Percentiles rank a stretch among this genome's conserved stretches.
Evolutionary conservation across 768 basidiomycete genomes (phyloP).

Genomic region (Amylocystis lapponica): DNA sequence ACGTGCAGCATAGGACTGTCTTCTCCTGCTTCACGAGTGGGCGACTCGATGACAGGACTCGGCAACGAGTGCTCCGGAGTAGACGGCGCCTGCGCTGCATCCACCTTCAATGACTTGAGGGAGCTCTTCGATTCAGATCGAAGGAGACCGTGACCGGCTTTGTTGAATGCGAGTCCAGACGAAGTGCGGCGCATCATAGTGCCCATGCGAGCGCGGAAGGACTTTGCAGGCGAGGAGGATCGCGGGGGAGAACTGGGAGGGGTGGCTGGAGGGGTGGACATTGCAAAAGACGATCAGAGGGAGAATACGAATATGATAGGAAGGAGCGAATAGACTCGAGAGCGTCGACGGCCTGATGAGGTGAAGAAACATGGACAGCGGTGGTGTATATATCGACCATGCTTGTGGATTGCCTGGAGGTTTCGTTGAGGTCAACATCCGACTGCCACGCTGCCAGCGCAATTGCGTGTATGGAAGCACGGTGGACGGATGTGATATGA

Average conservation of each 20-base stretch:
- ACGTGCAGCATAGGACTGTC: constrained; percentile 8
- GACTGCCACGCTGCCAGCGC: constrained; percentile 7
- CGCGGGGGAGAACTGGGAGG: constrained; percentile 7
- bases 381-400: constrained; percentile 11
- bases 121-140: constrained; percentile 19
- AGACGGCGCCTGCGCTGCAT: constrained; percentile 25
- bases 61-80: constrained; percentile 29
- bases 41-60: constrained; percentile 68
- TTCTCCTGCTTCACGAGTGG: constrained; percentile 43
- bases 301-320: background rate
- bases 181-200: constrained; percentile 58
- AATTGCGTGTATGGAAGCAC: too few relatives aligned
- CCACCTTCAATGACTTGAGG: constrained; percentile 28
- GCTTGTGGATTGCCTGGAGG: constrained; percentile 10
- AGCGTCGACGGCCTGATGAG: background rate
- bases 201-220: constrained; percentile 55
- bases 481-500: constrained; percentile 10
- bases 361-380: background rate
- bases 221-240: constrained; percentile 15
- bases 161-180: constrained; percentile 39
- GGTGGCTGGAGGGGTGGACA: constrained; percentile 10
- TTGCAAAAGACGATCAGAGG: constrained; percentile 3
- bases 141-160: constrained; percentile 6
- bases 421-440: constrained; percentile 15
- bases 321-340: constrained; percentile 6